A percentile compares a stretch with the other conserved stretches of the same genome.
Evolutionary conservation across 352 stramenopile species (phyloP).

Genomic region (Pythium aristosporum): DNA sequence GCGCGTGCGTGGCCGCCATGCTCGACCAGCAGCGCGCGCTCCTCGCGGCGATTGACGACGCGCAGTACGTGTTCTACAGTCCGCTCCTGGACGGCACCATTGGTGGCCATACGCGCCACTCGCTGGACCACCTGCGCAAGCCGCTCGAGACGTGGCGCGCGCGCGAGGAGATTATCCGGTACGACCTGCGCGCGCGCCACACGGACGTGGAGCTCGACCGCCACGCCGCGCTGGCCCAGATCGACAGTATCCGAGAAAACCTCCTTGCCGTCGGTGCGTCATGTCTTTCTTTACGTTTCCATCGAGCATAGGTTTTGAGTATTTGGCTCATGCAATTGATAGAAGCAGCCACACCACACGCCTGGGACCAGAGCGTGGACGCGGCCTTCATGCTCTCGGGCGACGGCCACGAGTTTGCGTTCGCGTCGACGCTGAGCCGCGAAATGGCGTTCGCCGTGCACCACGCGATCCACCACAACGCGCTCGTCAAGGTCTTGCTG

Average conservation of each 20-base stretch:
- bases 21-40: conserved; percentile 65
- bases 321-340: not conserved
- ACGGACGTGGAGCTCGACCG: conserved; percentile 68
- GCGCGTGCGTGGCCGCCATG: conserved; percentile 55
- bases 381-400: conserved; percentile 80
- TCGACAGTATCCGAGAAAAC: conserved; percentile 44
- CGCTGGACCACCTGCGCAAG: conserved; percentile 77
- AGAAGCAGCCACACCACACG: conserved; percentile 13
- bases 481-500: conserved; percentile 73
- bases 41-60: conserved; percentile 44
- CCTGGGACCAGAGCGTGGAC: conserved; percentile 32
- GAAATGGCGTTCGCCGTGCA: conserved; percentile 85
- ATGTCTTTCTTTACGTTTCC: not conserved
- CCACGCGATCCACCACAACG: conserved; percentile 88
- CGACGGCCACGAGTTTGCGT: conserved; percentile 64
- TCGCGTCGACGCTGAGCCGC: conserved; percentile 69
- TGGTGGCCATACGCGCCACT: conserved; percentile 77
- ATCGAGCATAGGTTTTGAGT: not conserved
- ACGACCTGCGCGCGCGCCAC: conserved; percentile 70
- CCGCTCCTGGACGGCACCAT: conserved; percentile 58
- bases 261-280: conserved; percentile 31
- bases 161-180: conserved; percentile 34
- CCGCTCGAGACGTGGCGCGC: conserved; percentile 43
- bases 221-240: conserved; percentile 47
- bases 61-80: conserved; percentile 66